A percentile compares a stretch with the other conserved stretches of the same genome.
Evolutionary conservation across 345 rosid genomes (phyloP).

Genomic region (Sisymbrium irio): DNA sequence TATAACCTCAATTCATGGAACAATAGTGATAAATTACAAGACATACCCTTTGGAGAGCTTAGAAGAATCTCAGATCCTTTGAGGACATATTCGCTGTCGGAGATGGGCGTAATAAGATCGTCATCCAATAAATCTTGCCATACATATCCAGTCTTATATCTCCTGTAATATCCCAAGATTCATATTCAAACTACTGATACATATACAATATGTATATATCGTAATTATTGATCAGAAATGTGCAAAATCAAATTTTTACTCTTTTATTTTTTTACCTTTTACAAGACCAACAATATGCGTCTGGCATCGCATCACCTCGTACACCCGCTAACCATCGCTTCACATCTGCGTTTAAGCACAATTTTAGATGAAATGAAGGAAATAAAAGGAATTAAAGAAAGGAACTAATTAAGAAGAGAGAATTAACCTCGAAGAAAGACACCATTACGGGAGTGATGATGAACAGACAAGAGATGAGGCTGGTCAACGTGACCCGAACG

Average conservation of each 20-base stretch:
- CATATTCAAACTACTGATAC: neutral
- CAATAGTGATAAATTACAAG: neutral
- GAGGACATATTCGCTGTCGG: conserved; percentile 68
- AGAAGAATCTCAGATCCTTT: conserved; percentile 58
- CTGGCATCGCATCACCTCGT: conserved; percentile 71
- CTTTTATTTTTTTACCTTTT: conserved; percentile 49
- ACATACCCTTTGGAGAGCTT: conserved; percentile 28
- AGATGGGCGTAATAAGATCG: conserved; percentile 72
- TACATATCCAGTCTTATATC: conserved; percentile 59
- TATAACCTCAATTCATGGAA: neutral
- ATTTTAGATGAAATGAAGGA: neutral
- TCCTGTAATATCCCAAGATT: conserved; percentile 38
- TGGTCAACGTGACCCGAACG: conserved; percentile 55
- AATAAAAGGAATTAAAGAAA: neutral
- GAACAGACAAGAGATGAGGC: conserved; percentile 72
- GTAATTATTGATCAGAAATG: neutral
- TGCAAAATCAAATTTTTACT: neutral
- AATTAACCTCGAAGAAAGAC: conserved; percentile 58
- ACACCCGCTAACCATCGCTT: conserved; percentile 69
- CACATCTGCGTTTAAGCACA: conserved; percentile 43
- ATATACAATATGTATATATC: neutral
- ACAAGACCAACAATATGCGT: conserved; percentile 68
- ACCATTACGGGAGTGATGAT: conserved; percentile 48
- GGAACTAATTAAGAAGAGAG: neutral
- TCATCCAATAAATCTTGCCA: conserved; percentile 82